These are phyloP conservation scores for Ophiostoma montium DNA, from an alignment of 2,329 filamentous ascomycete species.

Conservation along the genomic window DNA sequence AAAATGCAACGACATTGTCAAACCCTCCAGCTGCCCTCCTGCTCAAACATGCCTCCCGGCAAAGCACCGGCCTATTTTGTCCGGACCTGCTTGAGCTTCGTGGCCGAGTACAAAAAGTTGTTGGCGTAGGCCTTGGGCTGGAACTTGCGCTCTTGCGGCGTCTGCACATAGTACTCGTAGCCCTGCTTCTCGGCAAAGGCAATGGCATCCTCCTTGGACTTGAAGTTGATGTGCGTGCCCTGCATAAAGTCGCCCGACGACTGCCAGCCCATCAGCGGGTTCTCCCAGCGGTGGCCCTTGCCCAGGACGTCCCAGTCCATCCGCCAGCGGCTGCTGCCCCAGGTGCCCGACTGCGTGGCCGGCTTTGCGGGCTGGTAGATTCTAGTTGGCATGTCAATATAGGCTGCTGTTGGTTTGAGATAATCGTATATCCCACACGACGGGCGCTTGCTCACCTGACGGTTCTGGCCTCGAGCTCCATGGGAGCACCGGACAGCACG, in stretches of 20 bases:
- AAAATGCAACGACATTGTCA: background rate
- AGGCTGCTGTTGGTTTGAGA: no score
- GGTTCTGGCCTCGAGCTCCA: slow-evolving; percentile 84
- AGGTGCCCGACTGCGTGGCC: slow-evolving; percentile 89
- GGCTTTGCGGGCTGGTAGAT: slow-evolving; percentile 88
- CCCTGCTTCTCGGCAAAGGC: slow-evolving; percentile 95
- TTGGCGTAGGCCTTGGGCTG: slow-evolving; percentile 90
- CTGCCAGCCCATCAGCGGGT: slow-evolving; percentile 96
- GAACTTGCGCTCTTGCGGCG: slow-evolving; percentile 79
- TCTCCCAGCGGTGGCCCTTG: slow-evolving; percentile 97
- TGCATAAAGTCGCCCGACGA: slow-evolving; percentile 93
- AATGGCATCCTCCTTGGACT: slow-evolving; percentile 87
- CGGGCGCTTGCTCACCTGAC: slow-evolving; percentile 91
- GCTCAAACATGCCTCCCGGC: background rate
- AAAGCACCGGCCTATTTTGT: slow-evolving; percentile 49
- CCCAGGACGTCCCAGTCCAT: slow-evolving; percentile 96
- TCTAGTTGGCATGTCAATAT: slow-evolving; percentile 36
- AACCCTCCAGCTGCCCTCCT: background rate
- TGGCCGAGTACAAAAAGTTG: slow-evolving; percentile 77
- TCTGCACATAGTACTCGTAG: slow-evolving; percentile 97
- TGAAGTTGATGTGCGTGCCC: slow-evolving; percentile 81
- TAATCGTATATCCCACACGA: no score
- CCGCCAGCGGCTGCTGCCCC: slow-evolving; percentile 74
- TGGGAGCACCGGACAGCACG: slow-evolving; percentile 78
- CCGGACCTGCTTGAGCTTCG: slow-evolving; percentile 76